A percentile compares a stretch with the other conserved stretches of the same genome.
Conservation (phyloP, 176 grass and related monocot species). For the Puya raimondii region DNA sequence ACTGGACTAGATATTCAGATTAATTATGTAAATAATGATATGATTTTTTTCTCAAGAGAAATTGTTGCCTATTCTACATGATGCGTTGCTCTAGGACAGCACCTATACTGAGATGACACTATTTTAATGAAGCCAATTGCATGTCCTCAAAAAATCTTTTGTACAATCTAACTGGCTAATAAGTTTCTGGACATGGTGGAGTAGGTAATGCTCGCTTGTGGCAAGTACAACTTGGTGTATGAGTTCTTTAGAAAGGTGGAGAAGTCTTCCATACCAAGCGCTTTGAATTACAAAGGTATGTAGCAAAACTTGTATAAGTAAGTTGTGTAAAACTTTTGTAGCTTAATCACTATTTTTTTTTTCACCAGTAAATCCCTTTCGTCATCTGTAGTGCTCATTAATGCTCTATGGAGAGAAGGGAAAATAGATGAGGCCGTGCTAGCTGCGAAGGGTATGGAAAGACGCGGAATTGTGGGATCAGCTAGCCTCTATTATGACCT, state of each 20-base stretch:
- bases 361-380: constrained; percentile 11
- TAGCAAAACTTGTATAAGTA: constrained; percentile 8
- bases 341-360: not conserved
- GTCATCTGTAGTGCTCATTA: constrained; percentile 62
- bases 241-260: constrained; percentile 85
- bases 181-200: constrained; percentile 21
- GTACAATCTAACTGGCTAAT: constrained; percentile 6
- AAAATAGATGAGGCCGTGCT: constrained; percentile 69
- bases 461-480: constrained; percentile 74
- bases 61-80: too few relatives aligned
- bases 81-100: constrained; percentile 9
- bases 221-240: constrained; percentile 91
- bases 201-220: constrained; percentile 89
- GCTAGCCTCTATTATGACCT: constrained; percentile 97
- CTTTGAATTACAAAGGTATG: constrained; percentile 88
- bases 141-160: constrained; percentile 9
- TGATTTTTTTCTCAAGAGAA: not conserved
- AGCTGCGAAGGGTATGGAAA: constrained; percentile 95
- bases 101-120: not conserved
- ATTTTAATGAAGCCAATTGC: not conserved
- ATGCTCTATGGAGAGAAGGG: constrained; percentile 92
- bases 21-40: not conserved
- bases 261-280: constrained; percentile 55
- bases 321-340: not conserved
- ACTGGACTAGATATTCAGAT: not conserved